Evolutionary conservation across 768 basidiomycete species (phyloP), one percentile per base, ranked within the genome.

Genomic region (Daedalea quercina): DNA sequence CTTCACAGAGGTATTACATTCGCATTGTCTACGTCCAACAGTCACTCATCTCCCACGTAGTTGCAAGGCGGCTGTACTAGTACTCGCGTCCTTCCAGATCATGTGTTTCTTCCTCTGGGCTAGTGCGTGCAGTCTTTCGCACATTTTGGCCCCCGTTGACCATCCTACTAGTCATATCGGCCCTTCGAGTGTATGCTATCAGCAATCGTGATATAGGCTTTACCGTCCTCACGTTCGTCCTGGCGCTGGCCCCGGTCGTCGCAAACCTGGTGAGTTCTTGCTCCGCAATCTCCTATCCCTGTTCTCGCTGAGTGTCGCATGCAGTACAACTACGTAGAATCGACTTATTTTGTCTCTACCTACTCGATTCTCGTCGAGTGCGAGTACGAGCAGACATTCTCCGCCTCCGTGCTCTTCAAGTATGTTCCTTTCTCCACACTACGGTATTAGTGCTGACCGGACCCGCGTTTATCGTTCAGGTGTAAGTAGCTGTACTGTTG

Each of bases 101-200:
- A 37, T 26, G 22, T 4, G 9, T 20, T 9, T 49, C 3, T 2
- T 40, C 9, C n/a, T 49, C 9, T 49, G 48, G 48, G 48, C 48
- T 35, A 28, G 48, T 49, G 33, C 44, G 25, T 45, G 17, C 26
- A 45, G 3, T 9, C 3, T 4, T 7, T 22, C 19, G 13, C 13
- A 9, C 44, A 8, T 28, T 9, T 3, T 20, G 23, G 3, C 20
- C n/a, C 11, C 11, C 23, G 22, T 20, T 45, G 44, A 24, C 44
- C 15, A 20, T 22, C 44, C 20, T 22, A 4, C 19, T n/a, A 49
- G 48, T 28, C 23, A 17, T 35, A 7, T 49, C 48, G 22, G 19
- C 48, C 20, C 48, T 49, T 24, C 48, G 48, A 19, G 48, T 49
- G 6, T 40, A 49, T 20, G 48, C 48, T 35, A 26, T 49, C 34